Conservation (phyloP, 2,329 filamentous ascomycete genomes). For the Aspergillus quadricinctus region DNA sequence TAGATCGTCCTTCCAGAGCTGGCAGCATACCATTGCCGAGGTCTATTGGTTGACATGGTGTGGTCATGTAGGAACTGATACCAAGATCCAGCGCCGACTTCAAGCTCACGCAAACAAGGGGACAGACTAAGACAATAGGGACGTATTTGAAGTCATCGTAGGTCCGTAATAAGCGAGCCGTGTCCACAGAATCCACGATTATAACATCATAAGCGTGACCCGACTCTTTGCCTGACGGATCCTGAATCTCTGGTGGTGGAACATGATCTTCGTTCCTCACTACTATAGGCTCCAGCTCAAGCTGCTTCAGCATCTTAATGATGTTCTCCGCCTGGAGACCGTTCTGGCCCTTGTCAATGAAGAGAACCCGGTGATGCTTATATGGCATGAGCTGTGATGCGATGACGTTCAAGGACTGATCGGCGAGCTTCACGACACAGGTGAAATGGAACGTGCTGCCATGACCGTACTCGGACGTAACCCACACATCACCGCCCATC, state of each 20-base stretch:
- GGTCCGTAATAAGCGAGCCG: conserved; percentile 75
- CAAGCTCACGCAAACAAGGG: conserved; percentile 82
- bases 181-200: conserved; percentile 89
- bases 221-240: conserved; percentile 45
- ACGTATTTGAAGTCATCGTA: conserved; percentile 98
- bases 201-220: conserved; percentile 83
- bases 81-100: conserved; percentile 92
- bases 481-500: conserved; percentile 96
- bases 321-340: conserved; percentile 64
- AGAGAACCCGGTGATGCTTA: conserved; percentile 84
- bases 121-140: conserved; percentile 86
- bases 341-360: conserved; percentile 87
- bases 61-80: conserved; percentile 99
- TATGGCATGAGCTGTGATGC: conserved; percentile 78
- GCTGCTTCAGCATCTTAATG: conserved; percentile 67
- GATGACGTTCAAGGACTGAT: conserved; percentile 71
- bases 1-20: conserved; percentile 86
- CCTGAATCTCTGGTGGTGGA: conserved; percentile 51
- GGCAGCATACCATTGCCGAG: conserved; percentile 95
- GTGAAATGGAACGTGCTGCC: conserved; percentile 97
- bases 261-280: conserved; percentile 72
- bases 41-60: conserved; percentile 88
- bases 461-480: conserved; percentile 84
- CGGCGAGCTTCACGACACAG: conserved; percentile 80
- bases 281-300: conserved; percentile 77